A percentile compares a stretch with the other conserved stretches of the same genome.
phyloP scores from a whole-genome alignment of 139 green algal species.

The Closterium sp. region DNA sequence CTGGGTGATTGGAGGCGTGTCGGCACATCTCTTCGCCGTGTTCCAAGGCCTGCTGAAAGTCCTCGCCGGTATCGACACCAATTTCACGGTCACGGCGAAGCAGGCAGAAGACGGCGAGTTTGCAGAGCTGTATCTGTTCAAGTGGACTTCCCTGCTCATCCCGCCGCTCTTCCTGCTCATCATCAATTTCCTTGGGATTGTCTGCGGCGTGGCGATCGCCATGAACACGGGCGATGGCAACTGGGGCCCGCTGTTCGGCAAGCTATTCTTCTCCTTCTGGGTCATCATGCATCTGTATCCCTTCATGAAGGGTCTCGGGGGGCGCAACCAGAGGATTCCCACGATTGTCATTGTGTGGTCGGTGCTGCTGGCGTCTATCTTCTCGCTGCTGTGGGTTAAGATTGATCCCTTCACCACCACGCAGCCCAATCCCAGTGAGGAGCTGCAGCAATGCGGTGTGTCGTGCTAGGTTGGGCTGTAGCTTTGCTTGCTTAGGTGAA shows the following conservation, averaged over 20 bases:
- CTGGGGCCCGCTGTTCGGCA: slow-evolving; percentile 47
- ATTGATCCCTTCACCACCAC: slow-evolving; percentile 21
- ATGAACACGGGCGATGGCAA: slow-evolving; percentile 32
- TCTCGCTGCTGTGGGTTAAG: slow-evolving; percentile 47
- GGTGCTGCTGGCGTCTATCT: slow-evolving; percentile 32
- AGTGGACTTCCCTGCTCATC: slow-evolving; percentile 47
- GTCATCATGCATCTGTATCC: slow-evolving; percentile 51
- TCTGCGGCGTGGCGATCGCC: slow-evolving; percentile 28
- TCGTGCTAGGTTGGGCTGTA: background rate
- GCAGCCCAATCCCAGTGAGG: background rate
- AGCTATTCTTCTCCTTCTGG: slow-evolving; percentile 47
- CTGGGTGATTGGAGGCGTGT: slow-evolving; percentile 50
- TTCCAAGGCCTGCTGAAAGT: slow-evolving; percentile 51
- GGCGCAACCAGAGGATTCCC: slow-evolving; percentile 22
- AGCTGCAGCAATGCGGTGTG: slow-evolving; percentile 23
- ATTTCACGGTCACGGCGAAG: slow-evolving; percentile 51
- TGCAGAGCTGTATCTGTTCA: slow-evolving; percentile 48
- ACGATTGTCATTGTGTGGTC: slow-evolving; percentile 46
- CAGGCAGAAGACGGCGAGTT: slow-evolving; percentile 31
- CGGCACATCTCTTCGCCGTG: slow-evolving; percentile 39
- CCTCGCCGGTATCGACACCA: slow-evolving; percentile 48
- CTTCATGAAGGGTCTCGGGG: slow-evolving; percentile 46
- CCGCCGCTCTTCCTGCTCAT: slow-evolving; percentile 31
- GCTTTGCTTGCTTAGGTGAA: background rate
- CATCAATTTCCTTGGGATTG: slow-evolving; percentile 47